Evolutionary conservation across 805 yeast genomes (phyloP).

Genomic region (Maudiozyma bulderi): DNA sequence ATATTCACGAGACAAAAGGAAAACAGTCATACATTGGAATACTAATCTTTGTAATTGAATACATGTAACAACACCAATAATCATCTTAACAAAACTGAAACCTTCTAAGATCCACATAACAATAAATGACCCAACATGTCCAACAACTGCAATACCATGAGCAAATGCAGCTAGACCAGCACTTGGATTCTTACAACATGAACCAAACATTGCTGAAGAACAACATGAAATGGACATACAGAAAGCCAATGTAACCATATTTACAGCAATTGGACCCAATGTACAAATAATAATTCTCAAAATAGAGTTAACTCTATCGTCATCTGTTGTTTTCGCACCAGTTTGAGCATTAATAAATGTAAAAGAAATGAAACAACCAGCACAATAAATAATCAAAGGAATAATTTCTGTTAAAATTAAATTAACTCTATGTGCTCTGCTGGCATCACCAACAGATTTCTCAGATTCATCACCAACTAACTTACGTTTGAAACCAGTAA

Average conservation of each 20-base stretch:
- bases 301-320: constrained; percentile 52
- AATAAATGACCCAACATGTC: constrained; percentile 79
- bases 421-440: constrained; percentile 75
- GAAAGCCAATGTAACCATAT: constrained; percentile 72
- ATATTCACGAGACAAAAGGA: constrained; percentile 84
- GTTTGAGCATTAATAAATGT: constrained; percentile 79
- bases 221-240: constrained; percentile 84
- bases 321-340: constrained; percentile 48
- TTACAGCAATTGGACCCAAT: constrained; percentile 81
- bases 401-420: constrained; percentile 59
- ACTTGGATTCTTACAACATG: constrained; percentile 95
- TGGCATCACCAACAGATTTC: constrained; percentile 70
- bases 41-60: constrained; percentile 78
- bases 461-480: constrained; percentile 68
- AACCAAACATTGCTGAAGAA: constrained; percentile 86
- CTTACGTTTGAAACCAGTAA: constrained; percentile 73
- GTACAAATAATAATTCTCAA: constrained; percentile 70
- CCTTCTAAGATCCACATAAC: constrained; percentile 96
- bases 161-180: constrained; percentile 92
- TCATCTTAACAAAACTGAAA: constrained; percentile 76
- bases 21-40: constrained; percentile 71
- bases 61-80: constrained; percentile 76
- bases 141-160: constrained; percentile 87
- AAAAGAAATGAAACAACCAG: constrained; percentile 70
- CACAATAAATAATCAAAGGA: constrained; percentile 63